Base-by-base conservation (phyloP, 2,329 filamentous ascomycete genomes). In the Penicillium frequentans region DNA sequence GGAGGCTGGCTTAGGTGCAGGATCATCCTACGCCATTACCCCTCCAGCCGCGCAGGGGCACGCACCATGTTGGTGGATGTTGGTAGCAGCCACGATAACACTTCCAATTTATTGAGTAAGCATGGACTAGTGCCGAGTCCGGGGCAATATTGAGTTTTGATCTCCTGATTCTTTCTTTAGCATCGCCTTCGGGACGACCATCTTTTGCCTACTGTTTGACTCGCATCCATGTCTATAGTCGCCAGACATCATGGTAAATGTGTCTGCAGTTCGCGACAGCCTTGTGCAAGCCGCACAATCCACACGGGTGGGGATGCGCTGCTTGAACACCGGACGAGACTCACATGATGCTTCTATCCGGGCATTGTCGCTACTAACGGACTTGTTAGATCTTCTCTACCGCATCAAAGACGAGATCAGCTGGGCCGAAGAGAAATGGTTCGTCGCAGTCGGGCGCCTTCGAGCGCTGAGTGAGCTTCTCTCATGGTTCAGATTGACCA, bases 371-470 rank as follows among this genome's bases (percentile, higher is more conserved):
- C 42, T 70, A 2, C 51, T 72, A 4, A 55, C 47, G 2, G 70
- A 72, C 11, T 56, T 64, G 1, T 29, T 65, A 16, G 69, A 71
- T 27, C 49, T 68, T 1, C 50, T 70, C 1, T 62, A 64, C 56
- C 63, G 59, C 3, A 35, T 70, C 13, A 60, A 65, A 26, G 65
- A 71, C 26, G 57, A 68, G 21, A 45, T 71, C 2, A 61, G 33
- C 29, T 66, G 59, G 59, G 57, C 57, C 0, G 64, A 67, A 14
- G 64, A 67, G 10, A 66, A 67, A 62, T 69, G 64, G 61, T 10
- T 66, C 16, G 56, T 68, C 5, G 60, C 57, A 8, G 10, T 58
- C 1, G 23, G 54, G 0, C 67, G 69, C 3, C 59, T 72, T 1
- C 29, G 37, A 1, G 57, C 31, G 1, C 51, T 73, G 3, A 57